Evolutionary conservation across 176 grass and related monocot species (phyloP).

Genomic region (Alopecurus myosuroides): DNA sequence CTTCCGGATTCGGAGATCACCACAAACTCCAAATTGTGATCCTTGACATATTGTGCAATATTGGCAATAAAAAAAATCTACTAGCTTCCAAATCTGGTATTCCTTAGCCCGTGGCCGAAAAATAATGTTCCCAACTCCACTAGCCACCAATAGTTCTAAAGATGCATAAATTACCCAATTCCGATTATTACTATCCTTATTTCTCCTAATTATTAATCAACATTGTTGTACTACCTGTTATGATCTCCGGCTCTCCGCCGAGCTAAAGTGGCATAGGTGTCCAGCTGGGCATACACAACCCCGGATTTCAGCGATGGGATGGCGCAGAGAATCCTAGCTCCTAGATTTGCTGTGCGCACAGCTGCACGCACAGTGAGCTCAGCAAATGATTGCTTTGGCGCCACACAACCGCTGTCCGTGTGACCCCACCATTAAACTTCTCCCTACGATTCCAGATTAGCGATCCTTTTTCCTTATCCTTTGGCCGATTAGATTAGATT

Average conservation of each 20-base stretch:
- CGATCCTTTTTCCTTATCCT: conserved; percentile 9
- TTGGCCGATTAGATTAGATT: conserved; percentile 1
- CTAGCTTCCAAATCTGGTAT: too few species aligned
- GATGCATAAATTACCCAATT: too few species aligned
- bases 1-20: too few species aligned
- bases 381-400: conserved; percentile 48
- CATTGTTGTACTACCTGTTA: neutral
- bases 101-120: too few species aligned
- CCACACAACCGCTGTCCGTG: neutral
- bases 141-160: too few species aligned
- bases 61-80: too few species aligned
- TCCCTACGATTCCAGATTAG: neutral
- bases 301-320: neutral
- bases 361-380: conserved; percentile 20
- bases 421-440: neutral
- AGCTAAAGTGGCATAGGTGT: neutral
- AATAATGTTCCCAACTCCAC: too few species aligned
- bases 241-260: neutral
- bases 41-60: too few species aligned
- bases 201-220: neutral
- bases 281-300: neutral
- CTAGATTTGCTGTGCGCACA: conserved; percentile 12
- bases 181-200: too few species aligned
- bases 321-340: conserved; percentile 24
- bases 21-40: too few species aligned